A percentile compares a stretch with the other conserved stretches of the same genome.
Conservation (phyloP, 768 basidiomycete genomes). For the Boletus sp. region DNA sequence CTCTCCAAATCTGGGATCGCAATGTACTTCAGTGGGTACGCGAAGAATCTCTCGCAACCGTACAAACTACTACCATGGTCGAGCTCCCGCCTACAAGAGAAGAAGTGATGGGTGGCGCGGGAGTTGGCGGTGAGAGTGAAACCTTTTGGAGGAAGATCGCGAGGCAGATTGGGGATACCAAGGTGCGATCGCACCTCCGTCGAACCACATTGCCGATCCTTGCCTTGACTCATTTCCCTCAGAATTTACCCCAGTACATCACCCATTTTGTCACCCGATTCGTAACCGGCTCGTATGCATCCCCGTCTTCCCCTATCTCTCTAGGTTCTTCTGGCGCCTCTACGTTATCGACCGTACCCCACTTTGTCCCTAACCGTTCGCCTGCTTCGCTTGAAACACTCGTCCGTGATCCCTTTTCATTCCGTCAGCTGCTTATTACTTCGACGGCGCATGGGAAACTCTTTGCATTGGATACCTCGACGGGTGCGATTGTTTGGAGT, state of each 20-base stretch:
- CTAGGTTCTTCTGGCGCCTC: neutral
- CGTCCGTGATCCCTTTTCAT: constrained; percentile 77
- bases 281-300: constrained; percentile 61
- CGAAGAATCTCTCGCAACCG: constrained; percentile 72
- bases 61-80: constrained; percentile 64
- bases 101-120: constrained; percentile 14
- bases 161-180: constrained; percentile 58
- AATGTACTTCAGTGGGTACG: constrained; percentile 65
- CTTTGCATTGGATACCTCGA: constrained; percentile 78
- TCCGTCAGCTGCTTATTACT: constrained; percentile 76
- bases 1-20: constrained; percentile 71
- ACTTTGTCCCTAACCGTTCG: constrained; percentile 17
- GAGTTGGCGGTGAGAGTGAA: constrained; percentile 31
- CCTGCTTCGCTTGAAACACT: constrained; percentile 38
- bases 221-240: neutral
- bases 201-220: neutral
- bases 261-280: constrained; percentile 68
- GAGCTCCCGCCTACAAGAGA: constrained; percentile 64
- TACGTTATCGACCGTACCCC: constrained; percentile 19
- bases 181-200: constrained; percentile 36
- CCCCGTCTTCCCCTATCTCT: constrained; percentile 38
- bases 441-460: constrained; percentile 72
- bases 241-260: constrained; percentile 73
- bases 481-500: constrained; percentile 77
- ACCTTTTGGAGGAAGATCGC: constrained; percentile 46